Percentiles rank a stretch among this genome's conserved stretches.
Conservation (phyloP, 1,284 basidiomycete genomes). For the Clitocybe nebularis region DNA sequence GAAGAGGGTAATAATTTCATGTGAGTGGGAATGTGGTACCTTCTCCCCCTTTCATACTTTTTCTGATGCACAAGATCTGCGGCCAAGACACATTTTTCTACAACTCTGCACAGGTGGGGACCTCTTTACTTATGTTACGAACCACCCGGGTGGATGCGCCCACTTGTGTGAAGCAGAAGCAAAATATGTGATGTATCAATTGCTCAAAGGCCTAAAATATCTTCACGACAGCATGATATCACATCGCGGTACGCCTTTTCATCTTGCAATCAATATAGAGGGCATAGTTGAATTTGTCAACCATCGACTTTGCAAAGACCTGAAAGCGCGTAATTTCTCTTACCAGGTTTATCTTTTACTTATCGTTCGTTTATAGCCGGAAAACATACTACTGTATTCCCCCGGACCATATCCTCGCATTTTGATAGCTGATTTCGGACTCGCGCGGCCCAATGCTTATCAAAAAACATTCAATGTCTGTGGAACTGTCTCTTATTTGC, state of each 20-base stretch:
- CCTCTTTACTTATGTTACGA: slow-evolving; percentile 75
- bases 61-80: not conserved
- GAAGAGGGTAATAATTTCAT: slow-evolving; percentile 60
- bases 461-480: slow-evolving; percentile 78
- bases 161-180: slow-evolving; percentile 73
- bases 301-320: slow-evolving; percentile 43
- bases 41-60: too few species aligned
- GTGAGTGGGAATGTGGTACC: too few species aligned
- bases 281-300: too few species aligned
- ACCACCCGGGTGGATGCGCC: slow-evolving; percentile 43
- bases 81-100: slow-evolving; percentile 66
- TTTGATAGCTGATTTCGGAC: slow-evolving; percentile 83
- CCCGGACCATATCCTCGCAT: slow-evolving; percentile 80
- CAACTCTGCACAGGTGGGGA: slow-evolving; percentile 76
- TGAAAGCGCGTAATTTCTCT: slow-evolving; percentile 49
- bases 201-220: slow-evolving; percentile 70
- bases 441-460: slow-evolving; percentile 74
- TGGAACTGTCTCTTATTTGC: slow-evolving; percentile 81
- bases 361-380: slow-evolving; percentile 48
- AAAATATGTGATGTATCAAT: slow-evolving; percentile 81
- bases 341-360: not conserved
- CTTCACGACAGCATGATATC: slow-evolving; percentile 73
- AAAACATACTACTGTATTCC: slow-evolving; percentile 76
- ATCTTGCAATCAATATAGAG: too few species aligned
- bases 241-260: slow-evolving; percentile 68